Conservation (phyloP, 768 basidiomycete species). For the Hypholoma fasciculare region DNA sequence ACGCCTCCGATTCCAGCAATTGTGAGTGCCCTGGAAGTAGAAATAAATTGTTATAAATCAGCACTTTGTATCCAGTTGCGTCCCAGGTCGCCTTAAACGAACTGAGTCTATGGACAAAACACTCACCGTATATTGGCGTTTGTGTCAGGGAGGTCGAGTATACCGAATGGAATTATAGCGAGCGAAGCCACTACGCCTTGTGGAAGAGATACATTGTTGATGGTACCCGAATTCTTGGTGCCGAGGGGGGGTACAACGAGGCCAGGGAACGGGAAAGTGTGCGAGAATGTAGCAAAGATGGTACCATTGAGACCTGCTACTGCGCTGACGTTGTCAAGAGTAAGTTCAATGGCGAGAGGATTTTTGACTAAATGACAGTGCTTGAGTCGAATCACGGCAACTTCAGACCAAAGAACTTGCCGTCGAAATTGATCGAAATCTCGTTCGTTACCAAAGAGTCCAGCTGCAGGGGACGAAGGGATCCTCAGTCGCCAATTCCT, state of each 20-base stretch:
- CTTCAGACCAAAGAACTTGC: conserved; percentile 14
- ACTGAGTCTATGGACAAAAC: background rate
- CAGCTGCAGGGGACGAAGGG: conserved; percentile 22
- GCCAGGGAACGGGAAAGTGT: conserved; percentile 52
- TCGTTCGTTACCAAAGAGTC: conserved; percentile 35
- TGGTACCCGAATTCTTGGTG: conserved; percentile 57
- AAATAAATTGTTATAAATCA: background rate
- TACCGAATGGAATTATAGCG: conserved; percentile 52
- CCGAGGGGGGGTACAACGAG: conserved; percentile 50
- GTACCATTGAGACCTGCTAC: conserved; percentile 52
- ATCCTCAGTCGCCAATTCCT: background rate
- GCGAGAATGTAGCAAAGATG: conserved; percentile 58
- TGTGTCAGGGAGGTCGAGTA: conserved; percentile 48
- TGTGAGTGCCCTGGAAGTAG: conserved; percentile 27
- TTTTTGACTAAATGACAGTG: conserved; percentile 32
- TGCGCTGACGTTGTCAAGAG: conserved; percentile 40
- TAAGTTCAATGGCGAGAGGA: conserved; percentile 45
- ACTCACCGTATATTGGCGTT: conserved; percentile 39
- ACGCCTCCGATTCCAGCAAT: conserved; percentile 32
- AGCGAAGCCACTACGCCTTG: conserved; percentile 52
- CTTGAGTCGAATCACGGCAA: background rate
- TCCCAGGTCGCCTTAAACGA: too few relatives aligned
- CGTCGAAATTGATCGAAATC: conserved; percentile 37
- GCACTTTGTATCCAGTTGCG: too few relatives aligned
- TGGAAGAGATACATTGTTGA: conserved; percentile 56